Base-by-base conservation (phyloP, 768 basidiomycete species). In the Panaeolus papilionaceus region DNA sequence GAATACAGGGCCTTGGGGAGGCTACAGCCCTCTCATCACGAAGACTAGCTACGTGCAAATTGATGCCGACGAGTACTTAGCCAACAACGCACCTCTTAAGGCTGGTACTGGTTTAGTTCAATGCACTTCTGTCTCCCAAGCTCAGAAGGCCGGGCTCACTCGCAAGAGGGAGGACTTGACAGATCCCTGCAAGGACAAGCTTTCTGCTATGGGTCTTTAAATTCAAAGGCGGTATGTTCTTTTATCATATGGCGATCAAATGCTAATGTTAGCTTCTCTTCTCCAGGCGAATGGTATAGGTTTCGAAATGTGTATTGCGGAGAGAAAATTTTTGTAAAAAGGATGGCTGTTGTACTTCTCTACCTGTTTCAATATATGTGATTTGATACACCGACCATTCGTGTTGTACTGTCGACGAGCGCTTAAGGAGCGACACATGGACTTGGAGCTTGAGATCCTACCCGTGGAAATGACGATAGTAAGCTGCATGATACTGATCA, bases 141-240 rank as follows among this genome's bases (percentile, higher is more conserved):
- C 20, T 26, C 47, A 51, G 47, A 51, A 26, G 47, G 47, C 20
- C 26, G 20, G 20, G 3, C 4, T 23, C 8, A 51, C 47, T 26
- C 47, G 47, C 47, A 51, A 51, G 47, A 23, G 47, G 7, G 47
- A 51, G 20, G 23, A 51, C 47, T 26, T 51, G n/a, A 51, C 47
- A 4, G 20, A 20, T 26, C 20, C 47, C 11, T 51, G 47, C 20
- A 51, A 51, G 47, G 20, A 51, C 20, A 51, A 51, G 68, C 39
- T 61, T 38, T 66, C n/a, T 51, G 47, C 47, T 1, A 51, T 51
- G 47, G 47, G 47, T 12, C 20, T 51, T 51, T 51, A 12, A 51
- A 44, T 44, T 51, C 33, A 33, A 33, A 33, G 33, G 33, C 33
- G 33, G 33, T 33, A 33, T 5, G 33, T 33, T 5, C 1, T 33